Evolutionary conservation across 805 yeast genomes (phyloP).

Genomic region (Saccharomycopsis guyanensis): DNA sequence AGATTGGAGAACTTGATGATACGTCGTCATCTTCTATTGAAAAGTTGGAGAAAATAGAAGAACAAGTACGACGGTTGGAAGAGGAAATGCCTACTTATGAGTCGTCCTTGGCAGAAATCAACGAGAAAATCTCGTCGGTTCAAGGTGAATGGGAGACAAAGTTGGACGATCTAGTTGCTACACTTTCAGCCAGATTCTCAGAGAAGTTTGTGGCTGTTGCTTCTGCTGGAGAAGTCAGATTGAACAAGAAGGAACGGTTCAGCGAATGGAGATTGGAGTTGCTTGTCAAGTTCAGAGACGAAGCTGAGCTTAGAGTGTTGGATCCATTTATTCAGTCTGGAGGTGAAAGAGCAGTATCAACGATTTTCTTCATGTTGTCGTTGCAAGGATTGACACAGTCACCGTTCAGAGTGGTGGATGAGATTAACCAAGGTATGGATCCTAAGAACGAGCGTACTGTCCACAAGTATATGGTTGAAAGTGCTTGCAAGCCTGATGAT

Average conservation of each 20-base stretch:
- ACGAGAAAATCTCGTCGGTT: conserved; percentile 33
- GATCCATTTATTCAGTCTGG: conserved; percentile 93
- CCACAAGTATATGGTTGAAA: conserved; percentile 76
- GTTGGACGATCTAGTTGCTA: conserved; percentile 42
- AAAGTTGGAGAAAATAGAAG: conserved; percentile 27
- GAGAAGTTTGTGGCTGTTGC: conserved; percentile 66
- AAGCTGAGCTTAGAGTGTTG: conserved; percentile 57
- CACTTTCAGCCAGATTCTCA: conserved; percentile 59
- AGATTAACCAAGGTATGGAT: conserved; percentile 99
- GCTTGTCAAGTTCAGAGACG: conserved; percentile 77
- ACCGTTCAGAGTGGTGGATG: conserved; percentile 94
- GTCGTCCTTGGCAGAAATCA: conserved; percentile 23
- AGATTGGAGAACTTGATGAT: conserved; percentile 30
- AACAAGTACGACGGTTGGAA: conserved; percentile 23
- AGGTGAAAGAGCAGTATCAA: conserved; percentile 94
- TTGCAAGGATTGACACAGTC: conserved; percentile 82
- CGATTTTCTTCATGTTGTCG: conserved; percentile 83
- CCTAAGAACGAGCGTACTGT: conserved; percentile 82
- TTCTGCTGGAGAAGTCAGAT: conserved; percentile 72
- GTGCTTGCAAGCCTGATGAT: conserved; percentile 49
- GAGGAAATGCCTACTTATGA: conserved; percentile 23
- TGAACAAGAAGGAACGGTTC: conserved; percentile 37
- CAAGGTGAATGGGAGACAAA: conserved; percentile 53
- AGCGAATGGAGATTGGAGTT: conserved; percentile 81
- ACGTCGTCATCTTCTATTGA: conserved; percentile 33